Percentiles rank a stretch among this genome's conserved stretches.
Conservation (phyloP, 495 filamentous ascomycete genomes). For the Penicillium manginii region DNA sequence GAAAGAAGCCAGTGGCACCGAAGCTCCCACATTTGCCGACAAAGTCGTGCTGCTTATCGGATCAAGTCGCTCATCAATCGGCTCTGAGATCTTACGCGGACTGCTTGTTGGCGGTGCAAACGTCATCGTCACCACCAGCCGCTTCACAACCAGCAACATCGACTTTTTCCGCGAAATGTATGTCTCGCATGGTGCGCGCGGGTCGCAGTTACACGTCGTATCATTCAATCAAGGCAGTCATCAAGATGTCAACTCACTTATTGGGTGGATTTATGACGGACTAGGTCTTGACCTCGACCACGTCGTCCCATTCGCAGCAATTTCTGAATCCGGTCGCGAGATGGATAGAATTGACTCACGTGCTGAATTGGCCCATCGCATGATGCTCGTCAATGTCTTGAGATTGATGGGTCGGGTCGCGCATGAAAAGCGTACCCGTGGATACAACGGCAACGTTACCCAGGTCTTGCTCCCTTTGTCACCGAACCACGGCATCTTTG, state of each 20-base stretch:
- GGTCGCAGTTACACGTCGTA: slow-evolving; percentile 95
- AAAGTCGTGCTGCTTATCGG: slow-evolving; percentile 99
- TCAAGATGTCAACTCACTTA: slow-evolving; percentile 90
- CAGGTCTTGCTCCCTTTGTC: slow-evolving; percentile 96
- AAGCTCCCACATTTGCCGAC: slow-evolving; percentile 86
- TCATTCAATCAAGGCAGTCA: slow-evolving; percentile 99
- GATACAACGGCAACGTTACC: slow-evolving; percentile 92
- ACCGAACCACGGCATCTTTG: slow-evolving; percentile 97
- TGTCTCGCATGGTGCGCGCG: slow-evolving; percentile 85
- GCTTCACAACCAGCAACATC: slow-evolving; percentile 94
- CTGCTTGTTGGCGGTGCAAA: slow-evolving; percentile 95
- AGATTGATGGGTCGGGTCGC: slow-evolving; percentile 90
- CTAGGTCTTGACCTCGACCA: slow-evolving; percentile 98
- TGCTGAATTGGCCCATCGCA: slow-evolving; percentile 96
- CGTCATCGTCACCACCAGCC: slow-evolving; percentile 93
- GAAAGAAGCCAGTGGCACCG: slow-evolving; percentile 84
- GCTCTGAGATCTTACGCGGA: slow-evolving; percentile 96
- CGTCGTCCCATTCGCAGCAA: slow-evolving; percentile 95
- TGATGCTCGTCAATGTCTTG: slow-evolving; percentile 97
- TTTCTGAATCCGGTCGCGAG: slow-evolving; percentile 95
- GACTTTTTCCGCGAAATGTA: slow-evolving; percentile 99
- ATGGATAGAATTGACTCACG: slow-evolving; percentile 97
- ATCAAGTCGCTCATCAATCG: slow-evolving; percentile 96
- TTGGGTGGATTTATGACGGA: slow-evolving; percentile 98
- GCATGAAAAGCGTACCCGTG: slow-evolving; percentile 79